Base-by-base conservation (phyloP, 768 basidiomycete species). In the Podaxis sp. region DNA sequence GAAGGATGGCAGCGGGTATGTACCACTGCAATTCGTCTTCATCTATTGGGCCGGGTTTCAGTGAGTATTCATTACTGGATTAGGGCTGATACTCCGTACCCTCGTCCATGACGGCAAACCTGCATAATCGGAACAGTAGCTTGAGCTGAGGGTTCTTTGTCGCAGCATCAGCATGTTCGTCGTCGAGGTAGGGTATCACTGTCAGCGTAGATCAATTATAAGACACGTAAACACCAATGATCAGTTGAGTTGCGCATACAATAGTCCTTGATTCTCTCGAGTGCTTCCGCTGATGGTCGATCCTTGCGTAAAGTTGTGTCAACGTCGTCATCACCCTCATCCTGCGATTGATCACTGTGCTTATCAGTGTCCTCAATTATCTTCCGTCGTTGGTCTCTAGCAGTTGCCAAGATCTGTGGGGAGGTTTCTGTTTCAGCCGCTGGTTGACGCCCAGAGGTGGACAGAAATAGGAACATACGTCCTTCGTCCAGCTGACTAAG, bases 1-100 rank as follows among this genome's bases (percentile, higher is more conserved):
- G 90, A 17, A 83, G 70, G 59, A 93, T 79, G n/a, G 78, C 74
- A 8, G 87, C 83, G 33, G 96, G 95, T 55, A 97, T 82, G 65
- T 86, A 87, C 95, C 95, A 99, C 72, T 93, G 86, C 33, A 89
- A 76, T 69, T 92, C 91, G 30, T 88, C 85, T 30, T 82, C 83
- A 67, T 83, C 90, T 90, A 44, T 56, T 24, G 19, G 12, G 59
- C 61, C 28, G 56, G 36, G 51, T 44, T 52, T 66, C n/a, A 62
- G 59, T 64, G 30, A 64, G 49, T n/a, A 30, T 33, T 60, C 22
- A 22, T 46, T 28, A 49, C 64, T 28, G 22, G 49, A 30, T 59
- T 49, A 40, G 38, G 62, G 38, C 17, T 30, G 67, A 26, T 56
- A 42, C 58, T 56, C 66, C 82, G 55, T 67, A 92, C 94, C 84